These are phyloP conservation scores for Thalassiosira hispida DNA, from an alignment of 352 stramenopile species.

Conservation along the genomic window DNA sequence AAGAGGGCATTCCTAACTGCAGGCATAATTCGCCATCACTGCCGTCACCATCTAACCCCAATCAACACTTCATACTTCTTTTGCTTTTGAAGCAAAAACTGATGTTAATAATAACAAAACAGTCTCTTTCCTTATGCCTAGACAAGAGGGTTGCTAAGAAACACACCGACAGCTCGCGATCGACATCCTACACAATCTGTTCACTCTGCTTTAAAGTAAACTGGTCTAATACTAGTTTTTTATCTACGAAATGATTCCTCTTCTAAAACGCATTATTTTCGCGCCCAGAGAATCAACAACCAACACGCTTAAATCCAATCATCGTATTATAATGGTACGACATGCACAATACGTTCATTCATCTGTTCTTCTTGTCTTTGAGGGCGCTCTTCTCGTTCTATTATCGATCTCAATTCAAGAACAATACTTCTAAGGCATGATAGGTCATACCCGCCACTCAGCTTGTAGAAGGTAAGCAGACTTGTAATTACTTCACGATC, in stretches of 20 bases:
- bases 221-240: too few species aligned
- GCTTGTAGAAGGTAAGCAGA: background rate
- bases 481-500: background rate
- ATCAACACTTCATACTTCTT: too few species aligned
- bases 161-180: too few species aligned
- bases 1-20: too few species aligned
- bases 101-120: too few species aligned
- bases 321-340: background rate
- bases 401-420: constrained; percentile 6
- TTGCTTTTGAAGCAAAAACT: too few species aligned
- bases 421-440: constrained; percentile 3
- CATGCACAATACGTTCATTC: constrained; percentile 1
- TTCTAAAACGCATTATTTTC: background rate
- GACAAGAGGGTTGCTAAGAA: too few species aligned
- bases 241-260: background rate
- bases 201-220: too few species aligned
- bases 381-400: background rate
- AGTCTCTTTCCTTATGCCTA: too few species aligned
- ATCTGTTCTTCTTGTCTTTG: background rate
- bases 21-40: too few species aligned
- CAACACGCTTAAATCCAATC: background rate
- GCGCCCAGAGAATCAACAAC: background rate
- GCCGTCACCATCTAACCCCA: too few species aligned
- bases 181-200: too few species aligned
- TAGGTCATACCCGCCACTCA: constrained; percentile 2